Evolutionary conservation across 148 eudicot genomes (phyloP).

Genomic region (Chenopodium album): DNA sequence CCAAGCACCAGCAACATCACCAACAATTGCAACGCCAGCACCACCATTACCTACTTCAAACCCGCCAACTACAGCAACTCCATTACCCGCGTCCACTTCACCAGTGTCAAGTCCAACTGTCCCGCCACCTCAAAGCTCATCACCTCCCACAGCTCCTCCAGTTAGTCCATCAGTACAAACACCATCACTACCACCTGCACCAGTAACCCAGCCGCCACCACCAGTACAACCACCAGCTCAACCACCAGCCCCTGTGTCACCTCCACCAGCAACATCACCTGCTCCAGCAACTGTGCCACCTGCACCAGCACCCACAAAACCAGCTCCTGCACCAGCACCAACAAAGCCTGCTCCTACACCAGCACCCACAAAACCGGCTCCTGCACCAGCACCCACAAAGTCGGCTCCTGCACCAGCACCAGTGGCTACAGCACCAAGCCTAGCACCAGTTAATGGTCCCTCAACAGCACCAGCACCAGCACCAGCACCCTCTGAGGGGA

Average conservation of each 20-base stretch:
- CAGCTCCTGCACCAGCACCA: constrained; percentile 22
- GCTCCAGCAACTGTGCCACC: constrained; percentile 26
- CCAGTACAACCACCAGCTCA: constrained; percentile 29
- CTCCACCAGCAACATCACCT: constrained; percentile 28
- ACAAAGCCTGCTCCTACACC: constrained; percentile 26
- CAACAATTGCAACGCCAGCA: constrained; percentile 39
- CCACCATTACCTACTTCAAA: constrained; percentile 41
- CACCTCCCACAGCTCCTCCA: constrained; percentile 33
- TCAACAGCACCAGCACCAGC: constrained; percentile 43
- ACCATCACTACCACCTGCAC: constrained; percentile 30
- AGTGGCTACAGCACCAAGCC: constrained; percentile 19
- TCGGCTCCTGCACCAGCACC: constrained; percentile 27
- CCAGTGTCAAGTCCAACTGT: constrained; percentile 26
- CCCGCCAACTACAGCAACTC: constrained; percentile 34
- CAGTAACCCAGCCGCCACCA: constrained; percentile 35
- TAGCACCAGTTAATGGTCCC: constrained; percentile 31
- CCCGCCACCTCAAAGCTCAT: constrained; percentile 24
- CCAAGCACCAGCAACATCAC: constrained; percentile 68
- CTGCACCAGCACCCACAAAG: constrained; percentile 21
- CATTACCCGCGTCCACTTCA: constrained; percentile 22
- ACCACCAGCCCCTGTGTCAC: constrained; percentile 33
- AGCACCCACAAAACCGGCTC: constrained; percentile 11
- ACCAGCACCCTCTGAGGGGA: constrained; percentile 60
- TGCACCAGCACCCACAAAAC: constrained; percentile 22
- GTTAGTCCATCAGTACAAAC: constrained; percentile 20